A percentile compares a stretch with the other conserved stretches of the same genome.
These are phyloP conservation scores for Hyphopichia buzzinii DNA, from an alignment of 1,139 yeast genomes.

Conservation along the genomic window DNA sequence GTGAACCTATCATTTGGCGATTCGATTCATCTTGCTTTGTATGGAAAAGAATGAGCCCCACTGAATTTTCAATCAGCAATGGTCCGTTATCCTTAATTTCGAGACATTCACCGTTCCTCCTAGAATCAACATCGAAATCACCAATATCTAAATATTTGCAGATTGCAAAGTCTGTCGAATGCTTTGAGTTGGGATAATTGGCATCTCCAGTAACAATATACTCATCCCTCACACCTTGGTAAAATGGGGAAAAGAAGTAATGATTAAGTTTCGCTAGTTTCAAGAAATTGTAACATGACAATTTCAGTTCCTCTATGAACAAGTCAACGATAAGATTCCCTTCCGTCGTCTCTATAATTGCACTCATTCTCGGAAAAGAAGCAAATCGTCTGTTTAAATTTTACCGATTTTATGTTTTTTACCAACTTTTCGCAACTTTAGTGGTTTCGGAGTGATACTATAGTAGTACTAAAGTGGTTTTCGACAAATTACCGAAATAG, in stretches of 20 bases:
- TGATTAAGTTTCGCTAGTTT: slow-evolving; percentile 54
- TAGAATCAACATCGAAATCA: slow-evolving; percentile 1
- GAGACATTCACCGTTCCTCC: slow-evolving; percentile 1
- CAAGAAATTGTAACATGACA: slow-evolving; percentile 47
- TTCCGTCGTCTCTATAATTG: slow-evolving; percentile 53
- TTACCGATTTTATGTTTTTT: neutral
- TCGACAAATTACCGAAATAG: too few relatives aligned
- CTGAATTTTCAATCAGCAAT: slow-evolving; percentile 26
- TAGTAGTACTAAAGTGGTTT: too few relatives aligned
- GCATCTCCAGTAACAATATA: slow-evolving; percentile 50
- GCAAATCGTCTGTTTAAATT: neutral
- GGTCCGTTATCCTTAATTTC: neutral
- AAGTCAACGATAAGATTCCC: slow-evolving; percentile 59
- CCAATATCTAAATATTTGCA: slow-evolving; percentile 8
- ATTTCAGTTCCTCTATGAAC: slow-evolving; percentile 30
- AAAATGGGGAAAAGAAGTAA: slow-evolving; percentile 53
- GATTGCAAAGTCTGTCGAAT: slow-evolving; percentile 20
- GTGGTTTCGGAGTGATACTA: slow-evolving; percentile 2
- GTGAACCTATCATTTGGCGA: slow-evolving; percentile 21
- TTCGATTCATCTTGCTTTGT: slow-evolving; percentile 5
- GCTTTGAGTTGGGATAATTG: slow-evolving; percentile 30
- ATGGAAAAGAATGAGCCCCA: slow-evolving; percentile 23
- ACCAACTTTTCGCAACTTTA: neutral
- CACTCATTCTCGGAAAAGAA: slow-evolving; percentile 44
- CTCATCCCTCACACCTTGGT: slow-evolving; percentile 35